Conservation (phyloP, 169 alveolate species). For the Plasmodium falciparum region DNA sequence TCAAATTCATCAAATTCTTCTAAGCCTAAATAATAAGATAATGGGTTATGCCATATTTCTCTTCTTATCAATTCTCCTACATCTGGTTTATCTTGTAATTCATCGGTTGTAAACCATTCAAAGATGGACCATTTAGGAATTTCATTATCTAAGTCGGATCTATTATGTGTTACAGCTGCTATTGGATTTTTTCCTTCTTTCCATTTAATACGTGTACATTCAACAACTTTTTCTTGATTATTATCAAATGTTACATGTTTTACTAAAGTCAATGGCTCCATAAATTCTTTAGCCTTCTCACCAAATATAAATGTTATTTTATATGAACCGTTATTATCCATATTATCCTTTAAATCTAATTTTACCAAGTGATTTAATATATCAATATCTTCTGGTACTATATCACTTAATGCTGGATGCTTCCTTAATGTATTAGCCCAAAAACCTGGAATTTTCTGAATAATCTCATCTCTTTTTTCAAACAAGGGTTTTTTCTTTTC, state of each 20-base stretch:
- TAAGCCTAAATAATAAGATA: constrained; percentile 87
- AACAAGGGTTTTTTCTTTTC: constrained; percentile 90
- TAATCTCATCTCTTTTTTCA: constrained; percentile 87
- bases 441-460: constrained; percentile 91
- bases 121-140: constrained; percentile 85
- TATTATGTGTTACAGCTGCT: constrained; percentile 51
- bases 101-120: constrained; percentile 88
- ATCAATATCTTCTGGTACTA: constrained; percentile 90
- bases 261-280: constrained; percentile 89
- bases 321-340: constrained; percentile 92
- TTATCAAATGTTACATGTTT: constrained; percentile 90
- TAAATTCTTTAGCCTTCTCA: constrained; percentile 88
- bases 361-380: constrained; percentile 85
- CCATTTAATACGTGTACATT: constrained; percentile 91
- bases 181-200: constrained; percentile 83
- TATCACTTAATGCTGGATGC: constrained; percentile 90
- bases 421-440: constrained; percentile 90
- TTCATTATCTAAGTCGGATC: constrained; percentile 60
- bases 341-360: constrained; percentile 90
- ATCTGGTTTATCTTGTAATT: constrained; percentile 88
- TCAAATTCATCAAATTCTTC: constrained; percentile 86
- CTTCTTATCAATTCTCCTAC: constrained; percentile 92
- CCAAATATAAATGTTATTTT: constrained; percentile 87
- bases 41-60: constrained; percentile 94
- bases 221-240: constrained; percentile 88